phyloP scores from a whole-genome alignment of 2,329 filamentous ascomycete species.

The Elsinoe ampelina region DNA sequence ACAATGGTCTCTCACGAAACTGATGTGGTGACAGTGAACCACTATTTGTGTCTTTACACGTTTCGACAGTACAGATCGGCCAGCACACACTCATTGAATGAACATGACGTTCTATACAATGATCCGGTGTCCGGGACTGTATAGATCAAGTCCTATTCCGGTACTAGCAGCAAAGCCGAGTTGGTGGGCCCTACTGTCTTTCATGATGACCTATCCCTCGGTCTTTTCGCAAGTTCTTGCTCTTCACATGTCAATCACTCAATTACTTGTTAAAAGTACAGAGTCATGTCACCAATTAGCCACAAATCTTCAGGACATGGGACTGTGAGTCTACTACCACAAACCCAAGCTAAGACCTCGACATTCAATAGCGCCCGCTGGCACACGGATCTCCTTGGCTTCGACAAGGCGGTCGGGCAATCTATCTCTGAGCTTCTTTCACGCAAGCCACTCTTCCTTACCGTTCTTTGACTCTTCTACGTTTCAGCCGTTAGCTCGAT shows the following conservation, averaged over 20 bases:
- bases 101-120: no score
- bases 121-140: not conserved
- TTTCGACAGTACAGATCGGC: no score
- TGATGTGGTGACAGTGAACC: no score
- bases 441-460: slow-evolving; percentile 9
- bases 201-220: slow-evolving; percentile 8
- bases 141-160: not conserved
- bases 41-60: no score
- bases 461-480: slow-evolving; percentile 8
- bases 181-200: not conserved
- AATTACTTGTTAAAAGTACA: slow-evolving; percentile 5
- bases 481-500: slow-evolving; percentile 1
- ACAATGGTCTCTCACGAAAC: no score
- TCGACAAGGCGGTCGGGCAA: not conserved
- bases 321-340: not conserved
- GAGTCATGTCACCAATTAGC: slow-evolving; percentile 4
- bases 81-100: no score
- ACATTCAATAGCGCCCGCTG: slow-evolving; percentile 12
- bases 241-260: slow-evolving; percentile 5
- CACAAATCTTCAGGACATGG: not conserved
- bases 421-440: slow-evolving; percentile 11
- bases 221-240: not conserved
- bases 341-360: not conserved
- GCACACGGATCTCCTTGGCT: not conserved
- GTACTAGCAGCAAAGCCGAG: not conserved